A percentile compares a stretch with the other conserved stretches of the same genome.
Evolutionary conservation across 139 green algal species (phyloP).

Genomic region (Asterochloris sp.): DNA sequence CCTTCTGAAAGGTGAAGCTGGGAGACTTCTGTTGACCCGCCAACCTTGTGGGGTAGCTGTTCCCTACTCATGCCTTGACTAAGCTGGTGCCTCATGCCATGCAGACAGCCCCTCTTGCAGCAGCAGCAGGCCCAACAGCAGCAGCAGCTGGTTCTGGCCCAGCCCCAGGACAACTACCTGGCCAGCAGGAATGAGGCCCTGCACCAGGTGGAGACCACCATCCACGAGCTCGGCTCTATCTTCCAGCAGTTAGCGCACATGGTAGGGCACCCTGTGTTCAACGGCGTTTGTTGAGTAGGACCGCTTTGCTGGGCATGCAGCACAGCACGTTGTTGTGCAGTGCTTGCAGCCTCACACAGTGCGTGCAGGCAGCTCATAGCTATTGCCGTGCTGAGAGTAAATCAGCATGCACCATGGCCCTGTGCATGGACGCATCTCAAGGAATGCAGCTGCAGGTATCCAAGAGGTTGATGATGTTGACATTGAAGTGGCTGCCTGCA

Average conservation of each 20-base stretch:
- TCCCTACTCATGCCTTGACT: neutral
- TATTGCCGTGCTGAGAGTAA: neutral
- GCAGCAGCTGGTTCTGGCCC: conserved; percentile 43
- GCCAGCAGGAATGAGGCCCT: conserved; percentile 71
- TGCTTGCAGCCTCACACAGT: too few relatives aligned
- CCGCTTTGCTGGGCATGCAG: too few relatives aligned
- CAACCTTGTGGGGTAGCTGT: neutral
- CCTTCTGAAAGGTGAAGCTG: conserved; percentile 9
- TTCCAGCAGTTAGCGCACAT: conserved; percentile 97
- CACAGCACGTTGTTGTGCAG: too few relatives aligned
- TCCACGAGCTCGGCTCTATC: conserved; percentile 95
- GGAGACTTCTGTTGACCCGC: neutral
- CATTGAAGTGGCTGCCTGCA: neutral
- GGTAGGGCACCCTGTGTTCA: conserved; percentile 41
- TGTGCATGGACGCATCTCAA: too few relatives aligned
- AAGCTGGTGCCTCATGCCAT: too few relatives aligned
- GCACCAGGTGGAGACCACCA: conserved; percentile 94
- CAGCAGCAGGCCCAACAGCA: conserved; percentile 40
- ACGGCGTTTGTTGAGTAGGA: neutral
- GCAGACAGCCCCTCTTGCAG: conserved; percentile 28
- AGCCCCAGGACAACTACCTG: conserved; percentile 60
- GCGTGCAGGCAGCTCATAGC: neutral
- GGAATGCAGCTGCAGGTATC: too few relatives aligned
- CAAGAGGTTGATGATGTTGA: too few relatives aligned
- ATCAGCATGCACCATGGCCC: neutral